Percentiles rank a stretch among this genome's conserved stretches.
phyloP scores from a whole-genome alignment of 768 basidiomycete genomes.

The Xerocomellus dryophilus region DNA sequence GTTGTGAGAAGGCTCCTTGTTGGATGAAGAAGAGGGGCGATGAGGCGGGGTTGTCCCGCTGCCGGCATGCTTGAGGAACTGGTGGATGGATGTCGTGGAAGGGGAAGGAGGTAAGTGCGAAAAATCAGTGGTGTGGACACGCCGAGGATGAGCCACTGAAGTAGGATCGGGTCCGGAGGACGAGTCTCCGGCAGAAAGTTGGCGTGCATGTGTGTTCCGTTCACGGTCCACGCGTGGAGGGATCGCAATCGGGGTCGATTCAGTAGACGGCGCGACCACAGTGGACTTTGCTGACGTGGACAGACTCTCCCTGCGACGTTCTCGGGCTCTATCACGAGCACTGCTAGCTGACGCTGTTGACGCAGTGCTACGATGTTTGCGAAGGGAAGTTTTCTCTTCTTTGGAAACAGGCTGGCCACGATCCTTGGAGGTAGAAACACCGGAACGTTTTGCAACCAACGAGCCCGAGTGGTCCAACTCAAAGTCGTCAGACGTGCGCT shows the following conservation, averaged over 20 bases:
- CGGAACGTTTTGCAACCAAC: slow-evolving; percentile 50
- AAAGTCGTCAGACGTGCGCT: slow-evolving; percentile 80
- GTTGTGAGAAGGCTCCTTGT: slow-evolving; percentile 38
- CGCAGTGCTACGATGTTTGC: slow-evolving; percentile 73
- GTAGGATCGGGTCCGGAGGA: slow-evolving; percentile 50
- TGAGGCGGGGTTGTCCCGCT: slow-evolving; percentile 37
- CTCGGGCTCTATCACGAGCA: slow-evolving; percentile 46
- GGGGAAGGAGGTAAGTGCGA: slow-evolving; percentile 90
- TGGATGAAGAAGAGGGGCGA: slow-evolving; percentile 35
- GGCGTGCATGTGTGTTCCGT: slow-evolving; percentile 55
- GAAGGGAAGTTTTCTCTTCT: slow-evolving; percentile 51
- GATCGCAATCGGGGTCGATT: slow-evolving; percentile 25
- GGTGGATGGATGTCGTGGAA: slow-evolving; percentile 84
- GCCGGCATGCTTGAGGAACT: slow-evolving; percentile 63
- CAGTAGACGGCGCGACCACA: slow-evolving; percentile 6
- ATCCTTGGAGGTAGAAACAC: slow-evolving; percentile 31
- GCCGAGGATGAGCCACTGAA: slow-evolving; percentile 50
- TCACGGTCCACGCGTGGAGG: slow-evolving; percentile 27
- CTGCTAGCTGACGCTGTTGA: slow-evolving; percentile 41
- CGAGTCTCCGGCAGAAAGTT: slow-evolving; percentile 66
- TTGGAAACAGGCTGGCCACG: slow-evolving; percentile 30
- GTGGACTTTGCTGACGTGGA: slow-evolving; percentile 36
- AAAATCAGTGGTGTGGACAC: slow-evolving; percentile 72
- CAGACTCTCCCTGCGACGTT: slow-evolving; percentile 53
- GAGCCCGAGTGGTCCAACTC: slow-evolving; percentile 70